Conservation (phyloP, 139 green algal genomes). For the Chlamydomonas schloesseri region DNA sequence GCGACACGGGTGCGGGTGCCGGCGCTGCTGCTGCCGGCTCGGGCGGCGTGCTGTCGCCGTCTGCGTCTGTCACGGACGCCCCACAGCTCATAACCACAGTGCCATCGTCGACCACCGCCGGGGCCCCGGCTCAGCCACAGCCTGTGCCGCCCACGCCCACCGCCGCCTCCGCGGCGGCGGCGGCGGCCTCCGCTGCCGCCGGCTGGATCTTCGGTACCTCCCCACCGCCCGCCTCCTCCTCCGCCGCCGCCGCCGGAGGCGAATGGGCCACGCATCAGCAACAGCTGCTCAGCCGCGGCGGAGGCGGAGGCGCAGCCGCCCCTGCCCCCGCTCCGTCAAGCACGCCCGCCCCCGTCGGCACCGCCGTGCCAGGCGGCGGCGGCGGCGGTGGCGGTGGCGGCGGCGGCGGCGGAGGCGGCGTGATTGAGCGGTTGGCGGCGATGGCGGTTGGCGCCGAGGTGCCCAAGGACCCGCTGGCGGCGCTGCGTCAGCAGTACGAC, state of each 20-base stretch:
- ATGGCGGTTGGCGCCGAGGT: slow-evolving; percentile 20
- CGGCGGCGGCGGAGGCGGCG: neutral
- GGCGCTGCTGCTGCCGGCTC: neutral
- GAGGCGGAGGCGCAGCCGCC: neutral
- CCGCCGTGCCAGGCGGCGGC: neutral
- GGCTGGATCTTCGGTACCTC: slow-evolving; percentile 23
- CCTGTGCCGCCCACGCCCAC: slow-evolving; percentile 5
- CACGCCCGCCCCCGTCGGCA: too few relatives aligned
- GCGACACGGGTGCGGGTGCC: neutral
- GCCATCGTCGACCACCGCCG: neutral
- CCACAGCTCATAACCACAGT: neutral
- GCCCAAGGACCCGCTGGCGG: slow-evolving; percentile 22
- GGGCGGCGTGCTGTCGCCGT: neutral
- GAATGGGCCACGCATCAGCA: slow-evolving; percentile 24
- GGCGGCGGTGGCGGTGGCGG: neutral
- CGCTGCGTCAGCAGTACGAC: slow-evolving; percentile 43
- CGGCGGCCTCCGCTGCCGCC: neutral
- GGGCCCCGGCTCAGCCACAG: neutral
- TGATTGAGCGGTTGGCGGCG: neutral
- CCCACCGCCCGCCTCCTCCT: neutral
- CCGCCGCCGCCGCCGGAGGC: neutral
- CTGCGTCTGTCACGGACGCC: too few relatives aligned
- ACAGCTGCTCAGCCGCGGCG: slow-evolving; percentile 10
- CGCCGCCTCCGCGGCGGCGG: neutral
- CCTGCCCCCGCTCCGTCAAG: neutral